Evolutionary conservation across 345 rosid species (phyloP), one percentile per base, ranked within the genome.

Genomic region (Angophora floribunda): DNA sequence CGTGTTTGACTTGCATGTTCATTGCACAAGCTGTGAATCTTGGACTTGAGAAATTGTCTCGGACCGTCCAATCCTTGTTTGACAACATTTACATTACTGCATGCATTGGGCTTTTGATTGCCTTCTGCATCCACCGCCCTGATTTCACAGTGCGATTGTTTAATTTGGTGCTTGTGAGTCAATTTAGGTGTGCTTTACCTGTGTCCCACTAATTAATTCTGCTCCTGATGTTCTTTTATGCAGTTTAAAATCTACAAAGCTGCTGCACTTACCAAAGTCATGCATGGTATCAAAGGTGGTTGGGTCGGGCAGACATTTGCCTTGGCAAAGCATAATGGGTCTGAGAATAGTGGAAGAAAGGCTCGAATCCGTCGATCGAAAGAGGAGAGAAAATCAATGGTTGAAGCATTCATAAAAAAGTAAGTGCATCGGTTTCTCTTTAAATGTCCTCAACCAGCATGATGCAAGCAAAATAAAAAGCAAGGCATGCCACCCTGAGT

Each of bases 381-480:
- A 94, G 96, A 95, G 89, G 99, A 98, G 94, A 96, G 99, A 90
- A 98, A 98, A 91, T 86, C 91, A 89, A 93, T 98, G 92, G 97
- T 95, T 19, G 97, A 94, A 87, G 93, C 98, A 79, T 98, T 97
- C 88, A 94, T 98, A n/a, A 95, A 95, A 47, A 96, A 91, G 99
- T 98, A 96, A 94, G 13, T 84, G 82, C 47, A 70, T 70, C 13
- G 2, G 24, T 0, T 70, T 70, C 80, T 32, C 26, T 36, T 36
- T 70, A 36, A 36, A 70, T 47, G 47, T 17, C 47, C 45, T 70
- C 82, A 70, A 70, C 82, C 21, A 70, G 82, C 47, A 70, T 70
- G 82, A 9, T 36, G 36, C 44, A 17, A 36, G 4, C 47, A 36
- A 70, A 41, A 70, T 70, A 36, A 17, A 17, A 36, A 70, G 47